Conservation (phyloP, 2,329 filamentous ascomycete genomes). For the Monascus ruber region DNA sequence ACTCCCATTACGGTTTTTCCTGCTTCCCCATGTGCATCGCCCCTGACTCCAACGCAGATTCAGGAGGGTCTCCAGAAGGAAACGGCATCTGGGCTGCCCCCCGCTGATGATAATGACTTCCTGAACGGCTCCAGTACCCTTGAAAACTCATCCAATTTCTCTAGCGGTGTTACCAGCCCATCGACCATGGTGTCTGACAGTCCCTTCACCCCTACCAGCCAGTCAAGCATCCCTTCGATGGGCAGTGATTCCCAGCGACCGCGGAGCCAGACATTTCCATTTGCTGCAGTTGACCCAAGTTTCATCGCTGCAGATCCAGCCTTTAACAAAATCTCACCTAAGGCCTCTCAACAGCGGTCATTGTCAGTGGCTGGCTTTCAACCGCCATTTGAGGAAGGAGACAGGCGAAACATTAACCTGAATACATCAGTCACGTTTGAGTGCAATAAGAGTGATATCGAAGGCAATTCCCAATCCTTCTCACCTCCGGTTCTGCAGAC, state of each 20-base stretch:
- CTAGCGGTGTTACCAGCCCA: conserved; percentile 60
- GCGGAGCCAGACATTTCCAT: conserved; percentile 79
- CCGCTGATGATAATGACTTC: conserved; percentile 35
- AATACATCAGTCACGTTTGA: not conserved
- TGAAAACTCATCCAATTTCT: conserved; percentile 57
- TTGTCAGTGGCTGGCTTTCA: conserved; percentile 36
- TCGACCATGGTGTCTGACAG: conserved; percentile 71
- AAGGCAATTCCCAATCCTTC: too few relatives aligned
- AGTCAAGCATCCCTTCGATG: conserved; percentile 37
- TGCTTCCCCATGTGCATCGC: conserved; percentile 57
- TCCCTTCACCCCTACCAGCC: conserved; percentile 49
- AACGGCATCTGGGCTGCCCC: conserved; percentile 46
- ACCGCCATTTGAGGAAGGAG: conserved; percentile 41
- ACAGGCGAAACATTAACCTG: conserved; percentile 22
- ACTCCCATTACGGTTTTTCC: conserved; percentile 61
- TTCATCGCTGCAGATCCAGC: conserved; percentile 40
- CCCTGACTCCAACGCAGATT: conserved; percentile 57
- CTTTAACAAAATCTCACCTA: conserved; percentile 45
- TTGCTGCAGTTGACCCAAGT: conserved; percentile 42
- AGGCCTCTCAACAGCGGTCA: conserved; percentile 34
- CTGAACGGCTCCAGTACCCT: conserved; percentile 53
- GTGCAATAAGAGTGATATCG: too few relatives aligned
- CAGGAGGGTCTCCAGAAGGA: conserved; percentile 57
- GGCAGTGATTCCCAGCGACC: conserved; percentile 56
- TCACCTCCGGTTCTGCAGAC: conserved; percentile 25